Evolutionary conservation across 768 basidiomycete species (phyloP), one percentile per base, ranked within the genome.

Genomic region (Mycena leptocephala): DNA sequence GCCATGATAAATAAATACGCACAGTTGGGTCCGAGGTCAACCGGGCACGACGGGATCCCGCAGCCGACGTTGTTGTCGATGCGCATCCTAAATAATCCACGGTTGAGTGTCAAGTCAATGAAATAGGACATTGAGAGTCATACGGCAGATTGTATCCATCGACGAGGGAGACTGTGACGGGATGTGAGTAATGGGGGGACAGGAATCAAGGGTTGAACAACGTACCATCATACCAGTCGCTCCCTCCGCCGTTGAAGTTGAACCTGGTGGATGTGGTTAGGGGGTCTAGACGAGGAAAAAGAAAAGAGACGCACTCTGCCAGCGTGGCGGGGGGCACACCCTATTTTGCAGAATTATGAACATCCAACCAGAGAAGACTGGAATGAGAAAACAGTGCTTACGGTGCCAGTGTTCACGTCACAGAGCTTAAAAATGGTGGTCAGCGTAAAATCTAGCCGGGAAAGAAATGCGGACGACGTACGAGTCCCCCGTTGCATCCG

Each of bases 401-500:
- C 89, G 35, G 74, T 76, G 24, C 70, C 67, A 8, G 72, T 74
- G 39, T 51, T 53, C 22, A 63, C 46, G 37, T 79, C 78, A n/a
- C 78, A 79, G 22, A 72, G 65, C 43, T 70, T 37, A n/a, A 7
- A n/a, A 7, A 46, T 30, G 18, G 28, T 14, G 43, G 22, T 64
- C 1, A 64, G 43, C 16, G 16, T 11, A 30, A 43, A 24, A 24
- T 13, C 7, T n/a, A n/a, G n/a, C 28, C 91, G 94, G 77, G 35
- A 6, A 37, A 37, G 7, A 37, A 37, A 37, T 37, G 6, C 2
- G 1, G 13, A 6, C 35, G 13, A 37, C 35, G 35, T 37, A 37
- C 35, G 35, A 37, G 35, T 37, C 35, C 35, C 7, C 35, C 90
- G 72, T 87, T 89, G 80, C 90, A 91, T 43, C 89, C 88, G 13